phyloP scores from a whole-genome alignment of 257 asterid species.

The Gentiana straminea region DNA sequence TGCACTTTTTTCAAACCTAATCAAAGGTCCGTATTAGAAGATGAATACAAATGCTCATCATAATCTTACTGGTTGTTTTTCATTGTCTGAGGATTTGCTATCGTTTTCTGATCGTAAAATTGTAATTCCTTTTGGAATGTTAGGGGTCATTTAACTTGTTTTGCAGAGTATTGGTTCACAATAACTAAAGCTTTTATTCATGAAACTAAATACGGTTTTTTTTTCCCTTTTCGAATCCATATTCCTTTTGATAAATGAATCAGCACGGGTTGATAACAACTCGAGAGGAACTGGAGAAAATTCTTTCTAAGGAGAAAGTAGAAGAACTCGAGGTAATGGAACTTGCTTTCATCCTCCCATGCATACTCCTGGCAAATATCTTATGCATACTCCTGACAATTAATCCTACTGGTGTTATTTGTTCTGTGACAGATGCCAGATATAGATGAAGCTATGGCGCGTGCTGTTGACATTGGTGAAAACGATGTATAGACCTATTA shows the following conservation, averaged over 20 bases:
- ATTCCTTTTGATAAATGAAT: background rate
- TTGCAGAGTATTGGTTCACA: no score
- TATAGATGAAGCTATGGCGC: constrained; percentile 91
- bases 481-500: constrained; percentile 50
- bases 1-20: no score
- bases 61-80: no score
- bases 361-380: background rate
- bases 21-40: no score
- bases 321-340: constrained; percentile 66
- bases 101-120: no score
- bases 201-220: no score
- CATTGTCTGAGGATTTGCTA: no score
- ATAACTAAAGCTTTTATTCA: no score
- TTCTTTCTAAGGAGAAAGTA: constrained; percentile 57
- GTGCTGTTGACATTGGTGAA: constrained; percentile 95
- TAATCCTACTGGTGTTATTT: constrained; percentile 5
- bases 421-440: constrained; percentile 50
- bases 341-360: constrained; percentile 3
- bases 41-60: no score
- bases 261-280: constrained; percentile 78
- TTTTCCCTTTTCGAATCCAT: no score
- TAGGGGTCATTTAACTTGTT: no score
- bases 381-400: background rate
- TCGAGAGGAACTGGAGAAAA: constrained; percentile 60
- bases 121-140: no score